A percentile compares a stretch with the other conserved stretches of the same genome.
Evolutionary conservation across 1,284 basidiomycete genomes (phyloP).

Genomic region (Apiotrichum sp.): DNA sequence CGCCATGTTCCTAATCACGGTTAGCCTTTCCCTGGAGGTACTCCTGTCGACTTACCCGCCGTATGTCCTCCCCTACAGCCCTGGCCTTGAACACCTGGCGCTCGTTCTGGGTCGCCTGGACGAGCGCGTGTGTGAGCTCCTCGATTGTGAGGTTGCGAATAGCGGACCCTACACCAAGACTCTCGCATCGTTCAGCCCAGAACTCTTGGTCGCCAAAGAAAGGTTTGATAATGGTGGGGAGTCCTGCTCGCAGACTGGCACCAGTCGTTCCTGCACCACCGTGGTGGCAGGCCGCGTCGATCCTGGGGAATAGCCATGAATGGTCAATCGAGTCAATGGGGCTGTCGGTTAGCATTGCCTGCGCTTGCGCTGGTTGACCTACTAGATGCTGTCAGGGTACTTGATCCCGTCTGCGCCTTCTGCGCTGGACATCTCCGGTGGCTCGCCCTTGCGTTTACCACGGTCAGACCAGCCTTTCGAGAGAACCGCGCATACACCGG

Average conservation of each 20-base stretch:
- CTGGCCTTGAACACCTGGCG: slow-evolving; percentile 82
- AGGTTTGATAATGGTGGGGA: slow-evolving; percentile 88
- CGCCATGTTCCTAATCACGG: slow-evolving; percentile 69
- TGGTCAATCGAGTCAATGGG: slow-evolving; percentile 84
- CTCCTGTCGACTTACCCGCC: slow-evolving; percentile 53
- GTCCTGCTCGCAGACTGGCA: slow-evolving; percentile 65
- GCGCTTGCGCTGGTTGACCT: slow-evolving; percentile 1
- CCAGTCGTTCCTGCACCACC: slow-evolving; percentile 95
- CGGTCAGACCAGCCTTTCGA: slow-evolving; percentile 98
- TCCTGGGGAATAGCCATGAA: slow-evolving; percentile 90
- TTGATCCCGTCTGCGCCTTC: slow-evolving; percentile 46
- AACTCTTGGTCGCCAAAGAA: slow-evolving; percentile 98
- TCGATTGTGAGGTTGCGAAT: slow-evolving; percentile 80
- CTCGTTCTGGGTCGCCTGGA: slow-evolving; percentile 72
- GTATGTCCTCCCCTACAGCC: slow-evolving; percentile 74
- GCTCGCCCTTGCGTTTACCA: slow-evolving; percentile 47
- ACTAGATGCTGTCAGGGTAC: slow-evolving; percentile 66
- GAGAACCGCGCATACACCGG: slow-evolving; percentile 82
- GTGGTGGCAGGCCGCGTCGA: slow-evolving; percentile 95
- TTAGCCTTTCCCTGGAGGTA: too few species aligned
- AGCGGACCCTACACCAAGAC: slow-evolving; percentile 78
- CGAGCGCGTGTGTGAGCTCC: slow-evolving; percentile 67
- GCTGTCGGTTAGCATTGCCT: slow-evolving; percentile 14
- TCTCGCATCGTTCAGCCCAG: slow-evolving; percentile 92
- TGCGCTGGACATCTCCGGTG: slow-evolving; percentile 9